Conservation (phyloP, 345 rosid genomes). For the Noccaea caerulescens region DNA sequence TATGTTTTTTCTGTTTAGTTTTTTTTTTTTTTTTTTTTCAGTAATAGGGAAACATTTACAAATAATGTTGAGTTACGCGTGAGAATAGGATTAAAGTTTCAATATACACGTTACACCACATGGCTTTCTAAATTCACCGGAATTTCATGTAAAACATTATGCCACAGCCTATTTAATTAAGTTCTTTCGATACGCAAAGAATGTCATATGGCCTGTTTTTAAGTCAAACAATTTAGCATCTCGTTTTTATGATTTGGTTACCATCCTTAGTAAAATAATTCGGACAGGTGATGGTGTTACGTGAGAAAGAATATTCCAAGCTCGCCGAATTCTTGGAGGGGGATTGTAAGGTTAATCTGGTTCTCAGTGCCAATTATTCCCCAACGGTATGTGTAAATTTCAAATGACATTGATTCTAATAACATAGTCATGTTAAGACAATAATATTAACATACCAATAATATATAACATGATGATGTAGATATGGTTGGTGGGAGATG, state of each 20-base stretch:
- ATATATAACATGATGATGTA: conserved; percentile 16
- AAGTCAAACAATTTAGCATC: conserved; percentile 5
- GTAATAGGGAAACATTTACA: background rate
- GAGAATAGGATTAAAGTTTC: background rate
- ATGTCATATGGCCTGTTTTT: conserved; percentile 15
- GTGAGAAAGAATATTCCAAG: conserved; percentile 49
- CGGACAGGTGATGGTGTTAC: conserved; percentile 51
- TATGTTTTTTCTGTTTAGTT: too few species aligned
- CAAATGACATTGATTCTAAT: background rate
- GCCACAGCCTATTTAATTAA: too few species aligned
- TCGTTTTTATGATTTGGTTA: conserved; percentile 1
- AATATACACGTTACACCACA: too few species aligned
- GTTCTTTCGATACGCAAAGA: conserved; percentile 3
- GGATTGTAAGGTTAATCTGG: conserved; percentile 38
- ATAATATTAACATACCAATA: background rate
- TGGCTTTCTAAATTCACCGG: background rate
- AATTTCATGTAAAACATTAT: background rate
- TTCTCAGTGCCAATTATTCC: conserved; percentile 42
- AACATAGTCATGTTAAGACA: background rate
- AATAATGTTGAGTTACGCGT: background rate
- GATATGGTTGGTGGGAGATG: conserved; percentile 74
- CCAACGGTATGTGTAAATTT: conserved; percentile 48
- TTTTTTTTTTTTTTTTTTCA: too few species aligned
- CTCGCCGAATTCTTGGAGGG: conserved; percentile 46
- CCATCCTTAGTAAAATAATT: background rate